Evolutionary conservation across 2,329 filamentous ascomycete species (phyloP), one percentile per base, ranked within the genome.

Genomic region (Arthrinium phaeospermum): DNA sequence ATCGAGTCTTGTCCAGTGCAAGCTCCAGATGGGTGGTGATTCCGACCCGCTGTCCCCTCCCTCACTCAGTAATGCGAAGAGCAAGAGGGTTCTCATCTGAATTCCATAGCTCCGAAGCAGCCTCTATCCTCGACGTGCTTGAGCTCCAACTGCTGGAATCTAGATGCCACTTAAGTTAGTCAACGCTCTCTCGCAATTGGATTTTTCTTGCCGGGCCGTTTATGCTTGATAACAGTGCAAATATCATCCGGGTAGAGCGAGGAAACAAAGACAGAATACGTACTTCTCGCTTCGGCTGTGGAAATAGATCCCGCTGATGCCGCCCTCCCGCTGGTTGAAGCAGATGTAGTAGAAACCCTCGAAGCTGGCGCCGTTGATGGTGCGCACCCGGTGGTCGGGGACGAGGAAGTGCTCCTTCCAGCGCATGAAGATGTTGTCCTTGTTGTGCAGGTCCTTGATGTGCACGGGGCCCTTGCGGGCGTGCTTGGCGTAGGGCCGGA

Each of bases 341-440:
- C 95, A 98, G 76, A 99, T 98, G 80, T 99, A 99, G 82, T 98
- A 99, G 81, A 99, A 99, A 0, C 96, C 96, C 80, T 99, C 96
- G 73, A 98, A 99, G 79, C 96, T 98, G 10, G 96, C 96, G 24
- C 96, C 96, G 46, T 91, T 93, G 74, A 99, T 98, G 14, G 94
- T 97, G 74, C 92, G 90, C 27, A 98, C 95, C 22, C 94, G 90
- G 81, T 99, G 96, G 79, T 99, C 95, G 1, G 96, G 96, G 0
- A 99, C 96, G 0, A 99, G 86, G 79, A 99, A 99, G 78, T 97
- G 95, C 80, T 99, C 96, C 83, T 99, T 99, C 96, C 96, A 99
- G 73, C 96, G 91, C 96, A 99, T 99, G 80, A 98, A 99, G 45
- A 99, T 92, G 81, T 97, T 92, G 77, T 98, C 95, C 75, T 91